Evolutionary conservation across 2,329 filamentous ascomycete genomes (phyloP).

Genomic region (Paracoccidioides brasiliensis): DNA sequence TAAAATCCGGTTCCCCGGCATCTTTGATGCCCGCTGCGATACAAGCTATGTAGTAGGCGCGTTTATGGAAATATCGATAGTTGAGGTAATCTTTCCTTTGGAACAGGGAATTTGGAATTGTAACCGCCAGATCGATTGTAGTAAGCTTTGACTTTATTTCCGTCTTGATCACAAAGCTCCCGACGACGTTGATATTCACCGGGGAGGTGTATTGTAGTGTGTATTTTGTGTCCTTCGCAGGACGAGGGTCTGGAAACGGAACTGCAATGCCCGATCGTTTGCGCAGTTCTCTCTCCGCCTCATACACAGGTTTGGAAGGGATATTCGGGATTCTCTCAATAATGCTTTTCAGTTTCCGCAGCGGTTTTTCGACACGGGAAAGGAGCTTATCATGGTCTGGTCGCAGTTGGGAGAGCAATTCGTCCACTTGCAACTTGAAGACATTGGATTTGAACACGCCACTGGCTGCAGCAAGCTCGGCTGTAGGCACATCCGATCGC

Average conservation of each 20-base stretch:
- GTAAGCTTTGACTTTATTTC: constrained; percentile 48
- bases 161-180: constrained; percentile 69
- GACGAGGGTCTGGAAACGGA: constrained; percentile 73
- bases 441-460: constrained; percentile 53
- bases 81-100: constrained; percentile 93
- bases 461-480: constrained; percentile 27
- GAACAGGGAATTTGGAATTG: constrained; percentile 67
- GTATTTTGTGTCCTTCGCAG: constrained; percentile 63
- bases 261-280: constrained; percentile 56
- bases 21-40: constrained; percentile 58
- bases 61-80: constrained; percentile 86
- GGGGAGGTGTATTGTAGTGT: constrained; percentile 69
- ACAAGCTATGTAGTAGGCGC: constrained; percentile 80
- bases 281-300: constrained; percentile 56
- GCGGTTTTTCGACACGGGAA: constrained; percentile 38
- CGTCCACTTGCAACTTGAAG: constrained; percentile 55
- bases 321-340: constrained; percentile 45
- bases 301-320: constrained; percentile 40
- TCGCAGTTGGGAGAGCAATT: constrained; percentile 45
- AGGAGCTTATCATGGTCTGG: constrained; percentile 47
- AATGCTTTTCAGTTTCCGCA: constrained; percentile 42
- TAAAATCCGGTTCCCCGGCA: constrained; percentile 40
- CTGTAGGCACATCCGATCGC: constrained; percentile 18
- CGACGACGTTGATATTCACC: constrained; percentile 68
- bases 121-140: constrained; percentile 69